phyloP scores from a whole-genome alignment of 805 yeast species.

The Huiozyma naganishii region DNA sequence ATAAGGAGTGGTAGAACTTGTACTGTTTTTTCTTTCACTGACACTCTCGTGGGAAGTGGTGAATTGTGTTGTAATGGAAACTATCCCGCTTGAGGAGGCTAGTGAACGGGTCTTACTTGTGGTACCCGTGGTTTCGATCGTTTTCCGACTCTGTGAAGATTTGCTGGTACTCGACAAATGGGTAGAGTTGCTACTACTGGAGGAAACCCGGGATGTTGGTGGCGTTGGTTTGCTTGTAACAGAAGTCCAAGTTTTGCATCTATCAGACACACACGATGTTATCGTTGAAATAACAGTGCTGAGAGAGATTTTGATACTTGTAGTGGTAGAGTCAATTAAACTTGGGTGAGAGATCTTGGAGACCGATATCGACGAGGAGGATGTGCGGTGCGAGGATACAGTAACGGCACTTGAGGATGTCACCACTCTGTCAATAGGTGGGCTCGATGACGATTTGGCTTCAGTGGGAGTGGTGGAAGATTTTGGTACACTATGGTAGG shows the following conservation, averaged over 20 bases:
- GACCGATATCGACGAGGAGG: not conserved
- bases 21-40: not conserved
- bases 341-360: not conserved
- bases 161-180: too few relatives aligned
- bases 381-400: not conserved
- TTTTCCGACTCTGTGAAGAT: too few relatives aligned
- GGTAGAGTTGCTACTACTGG: too few relatives aligned
- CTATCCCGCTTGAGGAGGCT: too few relatives aligned
- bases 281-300: constrained; percentile 1
- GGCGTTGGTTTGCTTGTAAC: not conserved
- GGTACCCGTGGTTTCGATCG: too few relatives aligned
- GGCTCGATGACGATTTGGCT: not conserved
- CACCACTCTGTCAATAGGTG: not conserved
- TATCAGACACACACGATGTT: constrained; percentile 1
- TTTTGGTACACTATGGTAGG: not conserved
- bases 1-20: not conserved
- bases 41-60: too few relatives aligned
- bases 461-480: not conserved
- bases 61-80: too few relatives aligned
- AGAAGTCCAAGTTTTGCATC: not conserved
- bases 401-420: not conserved
- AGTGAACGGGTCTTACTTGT: too few relatives aligned
- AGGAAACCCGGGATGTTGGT: not conserved
- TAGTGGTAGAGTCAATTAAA: not conserved
- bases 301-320: not conserved